These are phyloP conservation scores for Yarrowia sp. DNA, from an alignment of 805 yeast species.

Conservation along the genomic window DNA sequence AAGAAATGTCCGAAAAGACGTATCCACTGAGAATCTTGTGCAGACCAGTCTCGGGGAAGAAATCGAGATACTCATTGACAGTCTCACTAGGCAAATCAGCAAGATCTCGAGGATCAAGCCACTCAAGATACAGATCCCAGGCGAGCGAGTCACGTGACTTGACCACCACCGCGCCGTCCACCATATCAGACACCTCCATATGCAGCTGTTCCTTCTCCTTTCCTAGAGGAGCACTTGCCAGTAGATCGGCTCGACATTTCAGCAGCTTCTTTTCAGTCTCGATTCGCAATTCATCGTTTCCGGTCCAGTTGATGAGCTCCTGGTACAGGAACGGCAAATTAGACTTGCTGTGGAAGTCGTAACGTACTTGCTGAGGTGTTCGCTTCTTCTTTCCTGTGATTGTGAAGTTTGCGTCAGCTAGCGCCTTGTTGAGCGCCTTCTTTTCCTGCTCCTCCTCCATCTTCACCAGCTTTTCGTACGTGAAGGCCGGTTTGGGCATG, in stretches of 20 bases:
- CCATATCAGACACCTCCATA: constrained; percentile 51
- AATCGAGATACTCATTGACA: constrained; percentile 51
- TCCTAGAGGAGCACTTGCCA: constrained; percentile 49
- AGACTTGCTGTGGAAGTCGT: constrained; percentile 52
- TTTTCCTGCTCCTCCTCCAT: constrained; percentile 34
- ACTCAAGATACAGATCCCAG: constrained; percentile 74
- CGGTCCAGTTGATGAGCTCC: constrained; percentile 54
- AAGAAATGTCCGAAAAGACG: constrained; percentile 64
- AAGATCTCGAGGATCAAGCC: constrained; percentile 58
- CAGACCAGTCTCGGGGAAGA: constrained; percentile 61
- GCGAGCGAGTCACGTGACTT: constrained; percentile 59
- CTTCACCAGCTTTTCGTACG: constrained; percentile 33
- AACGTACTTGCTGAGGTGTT: constrained; percentile 40
- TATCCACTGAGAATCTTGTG: constrained; percentile 63
- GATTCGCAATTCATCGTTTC: constrained; percentile 61
- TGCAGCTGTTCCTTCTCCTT: constrained; percentile 43
- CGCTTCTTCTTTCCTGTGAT: constrained; percentile 30
- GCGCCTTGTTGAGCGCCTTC: constrained; percentile 31
- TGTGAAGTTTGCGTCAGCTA: constrained; percentile 34
- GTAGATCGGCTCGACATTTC: constrained; percentile 43
- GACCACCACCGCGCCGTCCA: constrained; percentile 70
- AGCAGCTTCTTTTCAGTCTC: constrained; percentile 59
- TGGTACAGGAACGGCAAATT: constrained; percentile 55
- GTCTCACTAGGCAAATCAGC: constrained; percentile 48
- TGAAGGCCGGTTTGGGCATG: constrained; percentile 34